Evolutionary conservation across 768 basidiomycete species (phyloP), one percentile per base, ranked within the genome.

Genomic region (Mrakia blollopis): DNA sequence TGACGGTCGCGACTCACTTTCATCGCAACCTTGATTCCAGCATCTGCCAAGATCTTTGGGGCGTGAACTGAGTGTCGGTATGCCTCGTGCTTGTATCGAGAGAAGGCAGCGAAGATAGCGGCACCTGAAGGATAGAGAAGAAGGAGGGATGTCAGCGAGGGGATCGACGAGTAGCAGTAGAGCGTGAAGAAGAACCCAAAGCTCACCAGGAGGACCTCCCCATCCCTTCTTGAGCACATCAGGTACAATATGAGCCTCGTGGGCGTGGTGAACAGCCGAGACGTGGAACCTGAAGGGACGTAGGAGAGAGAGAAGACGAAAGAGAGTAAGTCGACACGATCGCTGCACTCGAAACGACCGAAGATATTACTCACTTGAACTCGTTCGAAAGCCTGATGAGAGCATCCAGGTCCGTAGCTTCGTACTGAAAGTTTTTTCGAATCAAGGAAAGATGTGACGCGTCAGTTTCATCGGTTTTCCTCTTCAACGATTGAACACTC

Each of bases 21-120:
- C 89, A 93, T 89, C 10, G 89, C 84, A 5, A 93, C 89, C 0
- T 86, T 86, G 61, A 93, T 81, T 1, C 89, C 91, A 63, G 89
- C 84, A 63, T 90, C 87, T 1, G 89, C 87, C 13, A 95, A 85
- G 72, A 94, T 87, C 47, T 89, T 88, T 5, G 92, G 88, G 0
- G 93, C 91, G 80, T 91, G 93, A 79, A 91, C 91, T 2, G 91
- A 90, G 1, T 88, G 88, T 63, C 91, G 86, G 82, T 91, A 95
- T 0, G 92, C 88, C 83, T 97, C 94, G 13, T 90, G 88, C 83
- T 93, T 94, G 82, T 85, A 85, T 57, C 78, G 74, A 54, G 90
- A 88, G 81, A 70, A 61, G 37, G 68, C 16, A n/a, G 69, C 68
- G n/a, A 76, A 76, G 60, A 92, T 86, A 0, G 92, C 92, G 28